phyloP scores from a whole-genome alignment of 768 basidiomycete genomes.

The Kwoniella sp. region DNA sequence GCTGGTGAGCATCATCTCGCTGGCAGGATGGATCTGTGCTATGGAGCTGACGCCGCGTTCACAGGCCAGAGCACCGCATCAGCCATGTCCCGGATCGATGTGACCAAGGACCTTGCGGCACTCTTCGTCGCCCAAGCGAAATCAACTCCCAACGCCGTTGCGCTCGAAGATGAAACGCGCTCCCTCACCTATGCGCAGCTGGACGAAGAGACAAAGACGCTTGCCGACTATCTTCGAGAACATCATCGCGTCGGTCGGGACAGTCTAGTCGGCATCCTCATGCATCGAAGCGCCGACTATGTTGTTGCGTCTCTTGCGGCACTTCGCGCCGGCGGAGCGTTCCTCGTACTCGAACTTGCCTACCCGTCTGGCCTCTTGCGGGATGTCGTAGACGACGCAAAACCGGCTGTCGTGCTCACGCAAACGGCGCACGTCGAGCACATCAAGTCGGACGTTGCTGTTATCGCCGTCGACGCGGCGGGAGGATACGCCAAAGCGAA shows the following conservation, averaged over 20 bases:
- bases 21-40: neutral
- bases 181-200: conserved; percentile 24
- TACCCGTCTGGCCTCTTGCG: conserved; percentile 21
- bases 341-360: conserved; percentile 29
- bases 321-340: conserved; percentile 25
- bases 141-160: conserved; percentile 15
- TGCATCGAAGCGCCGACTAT: conserved; percentile 26
- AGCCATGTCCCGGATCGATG: conserved; percentile 7
- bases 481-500: conserved; percentile 15
- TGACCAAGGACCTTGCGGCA: conserved; percentile 16
- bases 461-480: conserved; percentile 12
- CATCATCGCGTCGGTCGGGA: conserved; percentile 20
- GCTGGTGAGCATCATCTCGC: conserved; percentile 1
- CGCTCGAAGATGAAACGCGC: conserved; percentile 23
- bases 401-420: conserved; percentile 25
- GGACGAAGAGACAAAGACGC: conserved; percentile 8
- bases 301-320: conserved; percentile 26
- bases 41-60: neutral
- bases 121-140: conserved; percentile 13
- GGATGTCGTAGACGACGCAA: conserved; percentile 26
- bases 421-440: conserved; percentile 10
- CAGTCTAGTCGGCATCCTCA: conserved; percentile 27
- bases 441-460: conserved; percentile 19
- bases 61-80: neutral
- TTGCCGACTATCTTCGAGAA: conserved; percentile 12